Conservation (phyloP, 2,329 filamentous ascomycete genomes). For the Gremmenia infestans region DNA sequence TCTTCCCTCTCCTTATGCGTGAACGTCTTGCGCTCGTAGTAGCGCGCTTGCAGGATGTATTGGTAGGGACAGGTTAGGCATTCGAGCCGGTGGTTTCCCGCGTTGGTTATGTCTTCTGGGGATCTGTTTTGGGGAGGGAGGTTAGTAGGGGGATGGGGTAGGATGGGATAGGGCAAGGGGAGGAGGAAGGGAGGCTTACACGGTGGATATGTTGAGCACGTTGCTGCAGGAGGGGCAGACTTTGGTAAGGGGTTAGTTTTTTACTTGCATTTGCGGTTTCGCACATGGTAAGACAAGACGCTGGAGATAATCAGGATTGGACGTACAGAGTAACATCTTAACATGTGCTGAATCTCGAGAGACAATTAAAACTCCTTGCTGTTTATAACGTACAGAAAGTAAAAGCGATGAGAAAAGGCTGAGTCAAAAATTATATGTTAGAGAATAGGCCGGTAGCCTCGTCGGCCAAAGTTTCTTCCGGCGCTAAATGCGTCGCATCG, state of each 20-base stretch:
- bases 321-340: constrained; percentile 63
- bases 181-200: neutral
- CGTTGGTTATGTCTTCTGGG: constrained; percentile 31
- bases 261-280: neutral
- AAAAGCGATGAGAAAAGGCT: neutral
- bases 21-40: constrained; percentile 71
- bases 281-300: neutral
- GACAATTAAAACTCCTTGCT: neutral
- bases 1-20: constrained; percentile 84
- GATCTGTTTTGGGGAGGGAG: constrained; percentile 13
- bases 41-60: constrained; percentile 73
- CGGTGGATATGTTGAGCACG: constrained; percentile 65
- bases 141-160: neutral
- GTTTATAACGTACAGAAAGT: too few relatives aligned
- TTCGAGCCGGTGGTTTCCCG: constrained; percentile 77
- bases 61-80: constrained; percentile 95
- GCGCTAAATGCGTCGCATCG: neutral
- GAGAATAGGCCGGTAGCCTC: neutral
- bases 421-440: neutral
- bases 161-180: neutral
- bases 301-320: neutral
- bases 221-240: constrained; percentile 84
- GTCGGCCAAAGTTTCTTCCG: neutral
- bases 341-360: neutral
- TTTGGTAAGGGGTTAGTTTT: constrained; percentile 30